Percentiles rank a stretch among this genome's conserved stretches.
Conservation (phyloP, 129 eudicot species). For the Escallonia rubra region DNA sequence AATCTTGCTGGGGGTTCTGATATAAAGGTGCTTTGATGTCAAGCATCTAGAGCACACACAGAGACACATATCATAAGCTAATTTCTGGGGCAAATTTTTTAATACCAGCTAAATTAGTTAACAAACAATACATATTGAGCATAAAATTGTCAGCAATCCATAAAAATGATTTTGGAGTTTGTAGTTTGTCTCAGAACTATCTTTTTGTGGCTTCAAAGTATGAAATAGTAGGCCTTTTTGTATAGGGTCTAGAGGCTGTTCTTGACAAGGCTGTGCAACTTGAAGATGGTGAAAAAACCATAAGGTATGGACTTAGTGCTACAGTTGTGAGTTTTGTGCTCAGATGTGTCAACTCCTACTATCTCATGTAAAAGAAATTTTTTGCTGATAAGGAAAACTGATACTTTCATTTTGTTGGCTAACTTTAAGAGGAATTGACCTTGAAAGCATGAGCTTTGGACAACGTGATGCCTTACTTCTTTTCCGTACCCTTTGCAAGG, state of each 20-base stretch:
- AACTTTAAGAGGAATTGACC: slow-evolving; percentile 65
- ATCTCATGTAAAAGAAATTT: background rate
- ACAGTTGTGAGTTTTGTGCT: slow-evolving; percentile 5
- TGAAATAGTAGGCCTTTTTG: slow-evolving; percentile 1
- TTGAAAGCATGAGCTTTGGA: slow-evolving; percentile 81
- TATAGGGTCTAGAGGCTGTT: slow-evolving; percentile 98
- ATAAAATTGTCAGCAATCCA: too few species aligned
- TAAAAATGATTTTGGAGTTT: too few species aligned
- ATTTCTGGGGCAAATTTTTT: too few species aligned
- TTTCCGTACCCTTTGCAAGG: slow-evolving; percentile 98
- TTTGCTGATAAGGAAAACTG: background rate
- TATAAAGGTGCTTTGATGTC: slow-evolving; percentile 58
- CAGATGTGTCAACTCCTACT: background rate
- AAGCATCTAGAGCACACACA: background rate
- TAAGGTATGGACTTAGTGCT: slow-evolving; percentile 36
- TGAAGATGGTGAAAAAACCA: slow-evolving; percentile 82
- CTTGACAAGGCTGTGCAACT: slow-evolving; percentile 98
- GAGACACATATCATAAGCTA: too few species aligned
- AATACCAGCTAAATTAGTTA: too few species aligned
- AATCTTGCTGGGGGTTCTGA: slow-evolving; percentile 91
- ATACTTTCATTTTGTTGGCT: slow-evolving; percentile 3
- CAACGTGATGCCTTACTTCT: slow-evolving; percentile 92
- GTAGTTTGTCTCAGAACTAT: too few species aligned
- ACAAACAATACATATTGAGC: too few species aligned
- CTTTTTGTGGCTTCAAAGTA: too few species aligned